Conservation (phyloP, 192 early-diverging fungal genomes). For the Coemansia sp. region DNA sequence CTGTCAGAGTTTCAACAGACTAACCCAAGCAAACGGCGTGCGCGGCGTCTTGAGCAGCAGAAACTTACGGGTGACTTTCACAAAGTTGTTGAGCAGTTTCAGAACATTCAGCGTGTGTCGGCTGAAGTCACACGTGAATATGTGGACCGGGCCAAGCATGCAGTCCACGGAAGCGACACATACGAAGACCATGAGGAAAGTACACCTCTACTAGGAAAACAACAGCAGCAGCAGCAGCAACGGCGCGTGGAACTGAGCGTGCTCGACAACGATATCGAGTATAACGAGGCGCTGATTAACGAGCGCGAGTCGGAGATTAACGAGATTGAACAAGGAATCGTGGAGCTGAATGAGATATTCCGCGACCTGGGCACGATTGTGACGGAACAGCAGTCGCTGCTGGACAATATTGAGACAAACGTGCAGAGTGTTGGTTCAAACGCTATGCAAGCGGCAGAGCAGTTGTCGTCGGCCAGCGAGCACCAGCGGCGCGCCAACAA, state of each 20-base stretch:
- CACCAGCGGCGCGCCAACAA: constrained; percentile 78
- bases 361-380: constrained; percentile 93
- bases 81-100: constrained; percentile 86
- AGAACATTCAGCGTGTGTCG: constrained; percentile 76
- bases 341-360: constrained; percentile 96
- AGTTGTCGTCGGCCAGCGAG: constrained; percentile 76
- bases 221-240: constrained; percentile 9
- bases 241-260: constrained; percentile 65
- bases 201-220: constrained; percentile 21
- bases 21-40: constrained; percentile 30
- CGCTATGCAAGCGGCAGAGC: constrained; percentile 74
- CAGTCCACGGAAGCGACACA: constrained; percentile 4
- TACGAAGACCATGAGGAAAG: constrained; percentile 22
- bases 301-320: constrained; percentile 92
- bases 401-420: constrained; percentile 96
- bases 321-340: constrained; percentile 90
- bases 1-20: constrained; percentile 61
- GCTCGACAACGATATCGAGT: constrained; percentile 90
- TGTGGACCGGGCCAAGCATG: constrained; percentile 71
- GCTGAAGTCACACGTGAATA: constrained; percentile 83
- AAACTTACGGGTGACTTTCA: constrained; percentile 96
- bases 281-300: constrained; percentile 89
- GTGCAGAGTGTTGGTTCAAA: constrained; percentile 80
- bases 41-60: constrained; percentile 84
- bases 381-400: constrained; percentile 91